These are phyloP conservation scores for Exophiala dermatitidis DNA, from an alignment of 2,329 filamentous ascomycete species.

Conservation along the genomic window DNA sequence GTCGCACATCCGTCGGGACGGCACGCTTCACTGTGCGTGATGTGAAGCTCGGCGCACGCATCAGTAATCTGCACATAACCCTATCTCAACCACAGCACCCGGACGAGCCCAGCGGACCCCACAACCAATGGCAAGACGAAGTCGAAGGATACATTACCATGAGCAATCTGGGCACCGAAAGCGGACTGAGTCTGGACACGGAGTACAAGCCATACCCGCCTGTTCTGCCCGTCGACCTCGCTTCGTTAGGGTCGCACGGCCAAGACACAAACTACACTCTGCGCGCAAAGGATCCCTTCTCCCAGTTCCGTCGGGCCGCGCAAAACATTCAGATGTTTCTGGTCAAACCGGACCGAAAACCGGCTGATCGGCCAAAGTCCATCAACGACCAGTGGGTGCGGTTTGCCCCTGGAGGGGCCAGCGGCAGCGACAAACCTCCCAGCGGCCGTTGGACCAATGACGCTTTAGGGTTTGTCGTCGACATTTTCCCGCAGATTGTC, in stretches of 20 bases:
- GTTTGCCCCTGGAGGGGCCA: constrained; percentile 39
- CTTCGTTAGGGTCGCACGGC: constrained; percentile 29
- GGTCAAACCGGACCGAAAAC: constrained; percentile 43
- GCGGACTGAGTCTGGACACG: constrained; percentile 51
- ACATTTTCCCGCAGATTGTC: constrained; percentile 62
- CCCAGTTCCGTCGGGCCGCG: constrained; percentile 43
- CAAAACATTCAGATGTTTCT: constrained; percentile 48
- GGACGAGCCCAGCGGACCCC: constrained; percentile 5
- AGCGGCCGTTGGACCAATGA: constrained; percentile 53
- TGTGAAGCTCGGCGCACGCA: constrained; percentile 57
- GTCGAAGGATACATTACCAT: constrained; percentile 61
- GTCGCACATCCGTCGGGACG: constrained; percentile 53
- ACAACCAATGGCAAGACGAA: constrained; percentile 33
- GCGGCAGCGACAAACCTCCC: background rate
- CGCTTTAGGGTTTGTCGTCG: constrained; percentile 57
- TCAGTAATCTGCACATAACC: constrained; percentile 56
- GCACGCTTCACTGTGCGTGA: constrained; percentile 54
- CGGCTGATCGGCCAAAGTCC: constrained; percentile 24
- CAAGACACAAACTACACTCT: constrained; percentile 42
- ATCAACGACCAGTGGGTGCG: constrained; percentile 61
- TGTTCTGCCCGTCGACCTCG: constrained; percentile 29
- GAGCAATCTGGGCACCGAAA: constrained; percentile 53
- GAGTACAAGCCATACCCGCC: constrained; percentile 45
- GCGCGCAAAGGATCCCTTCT: constrained; percentile 31
- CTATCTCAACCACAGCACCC: constrained; percentile 37